Percentiles rank a stretch among this genome's conserved stretches.
Conservation (phyloP, 2,329 filamentous ascomycete genomes). For the Falciphora oryzae region DNA sequence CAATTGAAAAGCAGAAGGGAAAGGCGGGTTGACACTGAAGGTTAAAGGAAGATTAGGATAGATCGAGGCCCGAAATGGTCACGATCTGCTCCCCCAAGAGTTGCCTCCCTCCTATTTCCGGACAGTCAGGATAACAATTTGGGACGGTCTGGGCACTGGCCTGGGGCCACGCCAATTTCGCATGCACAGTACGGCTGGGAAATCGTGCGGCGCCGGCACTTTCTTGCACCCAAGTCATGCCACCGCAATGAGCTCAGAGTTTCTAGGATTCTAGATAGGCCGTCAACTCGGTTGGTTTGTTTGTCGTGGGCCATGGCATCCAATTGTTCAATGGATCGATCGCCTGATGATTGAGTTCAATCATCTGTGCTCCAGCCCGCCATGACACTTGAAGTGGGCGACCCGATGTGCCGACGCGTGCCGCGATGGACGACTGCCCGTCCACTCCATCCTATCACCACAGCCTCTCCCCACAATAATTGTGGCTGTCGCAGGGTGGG, state of each 20-base stretch:
- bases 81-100: neutral
- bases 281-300: neutral
- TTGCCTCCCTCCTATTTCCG: slow-evolving; percentile 1
- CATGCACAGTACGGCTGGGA: neutral
- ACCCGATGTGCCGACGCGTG: neutral
- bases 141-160: neutral
- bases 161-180: neutral
- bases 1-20: neutral
- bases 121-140: neutral
- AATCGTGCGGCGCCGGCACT: neutral
- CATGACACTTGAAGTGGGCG: neutral
- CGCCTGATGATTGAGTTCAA: neutral
- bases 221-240: neutral
- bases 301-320: neutral
- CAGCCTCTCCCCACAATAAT: neutral
- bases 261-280: neutral
- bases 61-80: neutral
- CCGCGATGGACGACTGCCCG: neutral
- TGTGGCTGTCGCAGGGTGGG: neutral
- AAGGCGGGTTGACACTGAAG: neutral
- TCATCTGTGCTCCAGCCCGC: neutral
- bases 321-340: neutral
- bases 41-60: neutral
- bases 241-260: neutral
- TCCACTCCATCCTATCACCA: neutral